Conservation (phyloP, 2,329 filamentous ascomycete genomes). For the Calonectria henricotiae region DNA sequence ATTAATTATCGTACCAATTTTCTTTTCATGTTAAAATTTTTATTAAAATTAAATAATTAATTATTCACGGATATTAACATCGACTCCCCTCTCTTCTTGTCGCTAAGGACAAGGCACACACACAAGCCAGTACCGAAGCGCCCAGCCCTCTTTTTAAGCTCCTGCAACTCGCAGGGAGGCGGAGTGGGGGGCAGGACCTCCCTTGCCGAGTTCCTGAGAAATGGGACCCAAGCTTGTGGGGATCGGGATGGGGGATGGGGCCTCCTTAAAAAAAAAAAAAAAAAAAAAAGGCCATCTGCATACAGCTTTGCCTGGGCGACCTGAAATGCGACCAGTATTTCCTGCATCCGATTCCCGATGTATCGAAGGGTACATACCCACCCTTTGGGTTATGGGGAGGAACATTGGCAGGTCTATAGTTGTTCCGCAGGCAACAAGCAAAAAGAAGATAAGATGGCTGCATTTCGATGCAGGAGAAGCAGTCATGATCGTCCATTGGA, state of each 20-base stretch:
- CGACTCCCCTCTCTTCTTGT: background rate
- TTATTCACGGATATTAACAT: background rate
- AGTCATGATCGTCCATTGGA: background rate
- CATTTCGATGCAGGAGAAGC: background rate
- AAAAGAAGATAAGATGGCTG: background rate
- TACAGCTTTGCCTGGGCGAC: conserved; percentile 10
- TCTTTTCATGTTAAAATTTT: no score
- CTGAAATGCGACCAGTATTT: conserved; percentile 20
- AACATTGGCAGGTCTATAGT: background rate
- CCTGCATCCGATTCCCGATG: conserved; percentile 14
- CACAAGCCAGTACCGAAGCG: background rate
- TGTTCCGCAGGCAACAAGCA: background rate
- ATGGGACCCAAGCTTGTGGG: background rate
- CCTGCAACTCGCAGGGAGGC: conserved; percentile 3
- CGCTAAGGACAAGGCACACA: background rate
- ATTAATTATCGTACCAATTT: no score
- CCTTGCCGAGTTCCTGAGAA: conserved; percentile 11
- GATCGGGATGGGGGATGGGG: background rate
- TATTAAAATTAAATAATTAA: no score
- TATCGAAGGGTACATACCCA: background rate
- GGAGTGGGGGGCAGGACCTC: background rate
- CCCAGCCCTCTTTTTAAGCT: conserved; percentile 25
- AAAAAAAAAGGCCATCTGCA: background rate
- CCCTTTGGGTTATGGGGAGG: no score
- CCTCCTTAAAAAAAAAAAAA: background rate